phyloP scores from a whole-genome alignment of 305 asterid genomes.

The Fraxinus velutina region DNA sequence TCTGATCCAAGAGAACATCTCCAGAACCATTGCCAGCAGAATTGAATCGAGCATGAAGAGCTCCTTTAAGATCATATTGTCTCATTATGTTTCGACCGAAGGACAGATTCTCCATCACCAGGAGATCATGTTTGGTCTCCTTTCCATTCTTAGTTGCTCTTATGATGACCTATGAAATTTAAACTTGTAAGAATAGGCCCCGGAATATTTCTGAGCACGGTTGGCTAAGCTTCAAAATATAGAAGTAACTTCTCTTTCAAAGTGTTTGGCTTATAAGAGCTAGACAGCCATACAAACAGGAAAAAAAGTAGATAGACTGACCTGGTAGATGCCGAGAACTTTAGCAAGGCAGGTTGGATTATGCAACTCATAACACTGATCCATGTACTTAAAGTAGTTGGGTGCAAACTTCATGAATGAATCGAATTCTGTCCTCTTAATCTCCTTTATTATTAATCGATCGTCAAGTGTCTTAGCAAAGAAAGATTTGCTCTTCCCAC shows the following conservation, averaged over 20 bases:
- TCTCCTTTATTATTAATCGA: slow-evolving; percentile 82
- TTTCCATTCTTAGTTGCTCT: slow-evolving; percentile 58
- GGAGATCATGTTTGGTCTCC: slow-evolving; percentile 78
- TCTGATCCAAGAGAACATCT: slow-evolving; percentile 90
- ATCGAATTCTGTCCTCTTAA: slow-evolving; percentile 76
- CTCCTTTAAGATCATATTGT: slow-evolving; percentile 95
- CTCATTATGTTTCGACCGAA: slow-evolving; percentile 63
- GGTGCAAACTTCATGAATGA: slow-evolving; percentile 82
- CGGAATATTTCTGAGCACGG: neutral
- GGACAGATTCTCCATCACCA: slow-evolving; percentile 98
- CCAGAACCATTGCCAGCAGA: slow-evolving; percentile 54
- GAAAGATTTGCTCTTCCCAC: slow-evolving; percentile 94
- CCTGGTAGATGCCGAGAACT: slow-evolving; percentile 95
- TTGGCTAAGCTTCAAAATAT: neutral
- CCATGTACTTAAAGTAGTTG: slow-evolving; percentile 75
- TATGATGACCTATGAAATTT: slow-evolving; percentile 49
- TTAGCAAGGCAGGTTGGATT: slow-evolving; percentile 98
- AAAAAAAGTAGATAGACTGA: slow-evolving; percentile 29
- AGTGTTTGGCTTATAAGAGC: slow-evolving; percentile 1
- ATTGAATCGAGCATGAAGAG: slow-evolving; percentile 70
- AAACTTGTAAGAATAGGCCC: neutral
- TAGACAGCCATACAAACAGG: neutral
- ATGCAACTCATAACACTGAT: slow-evolving; percentile 65
- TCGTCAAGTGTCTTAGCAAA: slow-evolving; percentile 93
- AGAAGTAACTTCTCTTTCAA: neutral